Base-by-base conservation (phyloP, 192 early-diverging fungal genomes). In the Backusella psychrophila region DNA sequence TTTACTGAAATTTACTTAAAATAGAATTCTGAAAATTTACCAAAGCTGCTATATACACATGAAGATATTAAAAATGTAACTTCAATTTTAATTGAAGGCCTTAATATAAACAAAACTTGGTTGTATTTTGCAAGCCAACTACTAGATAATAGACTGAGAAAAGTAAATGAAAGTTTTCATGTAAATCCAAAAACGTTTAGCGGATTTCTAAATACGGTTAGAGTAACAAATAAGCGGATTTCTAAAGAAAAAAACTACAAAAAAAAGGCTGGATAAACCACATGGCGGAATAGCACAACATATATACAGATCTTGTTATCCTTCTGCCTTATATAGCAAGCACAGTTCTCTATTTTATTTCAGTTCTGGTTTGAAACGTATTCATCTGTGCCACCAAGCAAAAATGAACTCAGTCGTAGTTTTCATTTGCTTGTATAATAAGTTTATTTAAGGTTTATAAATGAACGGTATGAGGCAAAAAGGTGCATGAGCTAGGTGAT, bases 271-370 rank as follows among this genome's bases (percentile, higher is more conserved):
- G 21, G 56, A 5, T 63, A 63, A 63, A 63, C 23, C 56, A 63
- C 56, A 63, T 63, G 56, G 56, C 29, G 23, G 56, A 63, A 63
- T 63, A 63, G 21, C 56, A 63, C 56, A 23, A 63, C 56, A 63
- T 63, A 59, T 12, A 63, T 63, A 63, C 4, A 23, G 29, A 12
- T 29, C 9, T 63, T 63, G 56, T 63, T 63, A 63, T 63, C 56
- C 26, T 3, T 63, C 56, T 63, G 12, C 56, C 56, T 29, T 26
- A 14, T 63, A 29, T 63, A 63, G 56, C 26, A 63, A 63, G 56
- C 23, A 63, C 12, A 14, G 14, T 14, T 63, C 26, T 63, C 42
- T 44, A 44, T 44, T 44, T 44, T 44, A 44, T 44, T 44, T 14
- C 46, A 49, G n/a, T 49, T 14, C 56, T 63, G 9, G 56, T 26